Conservation (phyloP, 306 rosid species). For the Canavalia ensiformis region DNA sequence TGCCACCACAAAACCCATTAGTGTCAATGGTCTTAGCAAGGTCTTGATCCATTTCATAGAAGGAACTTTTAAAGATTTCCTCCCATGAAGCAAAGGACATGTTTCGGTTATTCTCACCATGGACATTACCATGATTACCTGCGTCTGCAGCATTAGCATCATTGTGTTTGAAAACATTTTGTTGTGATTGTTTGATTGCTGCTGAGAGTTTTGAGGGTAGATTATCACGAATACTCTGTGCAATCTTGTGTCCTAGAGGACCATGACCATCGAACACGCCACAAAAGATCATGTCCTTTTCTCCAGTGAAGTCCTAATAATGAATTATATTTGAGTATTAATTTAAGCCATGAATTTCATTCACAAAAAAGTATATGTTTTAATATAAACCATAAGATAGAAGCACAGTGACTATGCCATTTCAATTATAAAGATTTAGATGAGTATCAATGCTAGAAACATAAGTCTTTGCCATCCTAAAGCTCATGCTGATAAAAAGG, state of each 20-base stretch:
- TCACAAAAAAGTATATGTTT: background rate
- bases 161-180: slow-evolving; percentile 22
- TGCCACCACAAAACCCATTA: slow-evolving; percentile 73
- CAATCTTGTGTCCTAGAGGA: slow-evolving; percentile 76
- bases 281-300: slow-evolving; percentile 67
- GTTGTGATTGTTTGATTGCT: slow-evolving; percentile 59
- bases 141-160: background rate
- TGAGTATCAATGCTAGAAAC: background rate
- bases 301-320: slow-evolving; percentile 65
- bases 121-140: background rate
- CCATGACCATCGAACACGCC: slow-evolving; percentile 99
- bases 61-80: slow-evolving; percentile 59
- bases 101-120: slow-evolving; percentile 23
- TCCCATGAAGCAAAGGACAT: slow-evolving; percentile 73
- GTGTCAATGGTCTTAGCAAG: slow-evolving; percentile 55
- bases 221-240: slow-evolving; percentile 67
- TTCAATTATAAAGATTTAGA: background rate
- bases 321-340: slow-evolving; percentile 6
- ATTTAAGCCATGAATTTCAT: slow-evolving; percentile 4
- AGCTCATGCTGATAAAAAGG: background rate
- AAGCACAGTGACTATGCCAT: background rate
- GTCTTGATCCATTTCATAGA: slow-evolving; percentile 68
- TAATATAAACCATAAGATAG: slow-evolving; percentile 4
- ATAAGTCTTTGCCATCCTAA: background rate
- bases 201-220: slow-evolving; percentile 75